Conservation (phyloP, 768 basidiomycete genomes). For the Suillus cothurnatus region DNA sequence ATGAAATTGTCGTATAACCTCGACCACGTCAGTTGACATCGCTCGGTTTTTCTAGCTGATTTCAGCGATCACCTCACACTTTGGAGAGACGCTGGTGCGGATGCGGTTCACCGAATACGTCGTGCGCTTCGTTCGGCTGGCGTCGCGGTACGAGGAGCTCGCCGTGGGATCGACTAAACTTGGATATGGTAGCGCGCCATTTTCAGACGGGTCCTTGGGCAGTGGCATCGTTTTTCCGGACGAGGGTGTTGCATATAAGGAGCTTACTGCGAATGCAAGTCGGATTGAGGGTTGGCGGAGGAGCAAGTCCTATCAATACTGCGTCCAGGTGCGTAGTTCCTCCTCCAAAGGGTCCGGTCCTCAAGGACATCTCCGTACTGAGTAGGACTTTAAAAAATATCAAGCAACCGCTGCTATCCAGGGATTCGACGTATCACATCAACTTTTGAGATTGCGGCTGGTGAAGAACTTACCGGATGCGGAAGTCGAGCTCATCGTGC, state of each 20-base stretch:
- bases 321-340: constrained; percentile 56
- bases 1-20: not conserved
- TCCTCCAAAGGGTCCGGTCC: not conserved
- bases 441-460: constrained; percentile 78
- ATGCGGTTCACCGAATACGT: constrained; percentile 91
- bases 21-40: not conserved
- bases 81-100: constrained; percentile 87
- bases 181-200: constrained; percentile 65
- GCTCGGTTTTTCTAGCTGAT: constrained; percentile 58
- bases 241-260: constrained; percentile 62
- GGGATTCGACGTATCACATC: constrained; percentile 85
- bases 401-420: constrained; percentile 61
- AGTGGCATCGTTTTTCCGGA: constrained; percentile 82
- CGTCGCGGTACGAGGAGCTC: constrained; percentile 91
- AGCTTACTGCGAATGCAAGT: constrained; percentile 74
- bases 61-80: constrained; percentile 86
- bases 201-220: constrained; percentile 57
- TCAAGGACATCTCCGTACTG: not conserved
- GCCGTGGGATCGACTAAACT: constrained; percentile 70
- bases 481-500: constrained; percentile 78
- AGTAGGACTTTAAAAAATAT: constrained; percentile 67
- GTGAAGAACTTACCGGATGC: constrained; percentile 69
- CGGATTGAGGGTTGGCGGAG: constrained; percentile 94
- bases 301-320: constrained; percentile 79
- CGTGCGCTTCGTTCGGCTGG: constrained; percentile 81